Evolutionary conservation across 1,284 basidiomycete genomes (phyloP), one percentile per base, ranked within the genome.

Genomic region (Ustilago curta): DNA sequence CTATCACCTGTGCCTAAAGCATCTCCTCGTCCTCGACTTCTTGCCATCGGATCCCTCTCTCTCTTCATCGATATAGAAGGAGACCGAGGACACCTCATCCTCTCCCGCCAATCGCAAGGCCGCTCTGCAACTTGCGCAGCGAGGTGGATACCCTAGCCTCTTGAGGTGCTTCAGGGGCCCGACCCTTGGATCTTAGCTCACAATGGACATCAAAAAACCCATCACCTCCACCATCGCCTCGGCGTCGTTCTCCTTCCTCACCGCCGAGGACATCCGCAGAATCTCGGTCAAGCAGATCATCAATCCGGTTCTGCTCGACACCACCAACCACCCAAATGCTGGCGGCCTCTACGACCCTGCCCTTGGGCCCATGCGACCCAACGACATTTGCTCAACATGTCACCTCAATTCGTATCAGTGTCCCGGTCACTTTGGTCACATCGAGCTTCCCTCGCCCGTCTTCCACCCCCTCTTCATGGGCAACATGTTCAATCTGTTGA

Each of bases 401-500:
- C 91, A 90, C 61, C 89, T 96, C 76, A 93, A 91, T 52, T 95
- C 93, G 82, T 98, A 92, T 86, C 91, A 91, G 69, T 99, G 97
- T 85, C 96, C 97, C 0, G 97, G 97, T 8, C 97, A 99, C 86
- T 99, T 93, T 87, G 97, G 97, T n/a, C 97, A 99, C 86, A 96
- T 99, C 76, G 95, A 98, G 79, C 90, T 99, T 7, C 94, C 97
- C 11, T 89, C 92, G 21, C 95, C 97, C 27, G 93, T 99, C 14
- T 99, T 93, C 85, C 96, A 99, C 84, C 97, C 97, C 0, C 88
- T 99, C 31, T 99, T 98, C 87, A 95, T 99, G 91, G 89, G 89
- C 51, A 94, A 97, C 83, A 92, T 93, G 88, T 95, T 91, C 86
- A 92, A 92, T 77, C 86, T 99, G 54, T 88, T 99, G 16, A 91